Percentiles rank a stretch among this genome's conserved stretches.
These are phyloP conservation scores for Rhizophora mangle DNA, from an alignment of 345 rosid species.

Conservation along the genomic window DNA sequence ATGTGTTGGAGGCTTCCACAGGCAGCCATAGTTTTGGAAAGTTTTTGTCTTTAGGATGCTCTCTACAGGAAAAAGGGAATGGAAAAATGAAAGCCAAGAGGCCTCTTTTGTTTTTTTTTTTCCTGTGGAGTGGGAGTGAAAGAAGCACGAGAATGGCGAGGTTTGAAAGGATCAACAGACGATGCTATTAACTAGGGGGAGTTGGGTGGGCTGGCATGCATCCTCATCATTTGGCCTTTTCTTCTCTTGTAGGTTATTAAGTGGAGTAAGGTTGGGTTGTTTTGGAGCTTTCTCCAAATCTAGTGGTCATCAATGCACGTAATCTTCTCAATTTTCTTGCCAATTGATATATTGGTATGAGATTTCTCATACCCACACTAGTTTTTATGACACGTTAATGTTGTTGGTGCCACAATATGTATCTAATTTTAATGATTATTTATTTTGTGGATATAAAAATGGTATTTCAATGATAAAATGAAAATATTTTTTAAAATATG, in stretches of 20 bases:
- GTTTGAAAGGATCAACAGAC: conserved; percentile 37
- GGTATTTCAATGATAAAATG: too few relatives aligned
- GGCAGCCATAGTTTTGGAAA: conserved; percentile 53
- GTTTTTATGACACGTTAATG: too few relatives aligned
- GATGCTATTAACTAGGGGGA: conserved; percentile 33
- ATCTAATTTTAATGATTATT: too few relatives aligned
- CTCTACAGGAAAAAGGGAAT: background rate
- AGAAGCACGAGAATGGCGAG: conserved; percentile 32
- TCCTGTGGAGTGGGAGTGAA: conserved; percentile 1
- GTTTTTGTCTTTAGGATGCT: background rate
- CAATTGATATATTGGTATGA: too few relatives aligned
- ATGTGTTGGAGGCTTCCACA: conserved; percentile 66
- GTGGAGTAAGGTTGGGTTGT: conserved; percentile 42
- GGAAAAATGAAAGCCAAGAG: background rate
- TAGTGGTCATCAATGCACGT: conserved; percentile 36
- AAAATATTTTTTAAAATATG: too few relatives aligned
- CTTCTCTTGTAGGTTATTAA: conserved; percentile 9
- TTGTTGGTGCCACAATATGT: too few relatives aligned
- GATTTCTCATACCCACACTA: too few relatives aligned
- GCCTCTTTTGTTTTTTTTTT: background rate
- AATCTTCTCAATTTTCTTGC: background rate
- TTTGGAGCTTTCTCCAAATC: conserved; percentile 19
- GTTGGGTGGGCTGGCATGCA: background rate
- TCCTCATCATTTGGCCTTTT: background rate
- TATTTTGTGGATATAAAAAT: too few relatives aligned